Percentiles rank a stretch among this genome's conserved stretches.
These are phyloP conservation scores for Heliosperma pusillum DNA, from an alignment of 148 eudicot species.

Conservation along the genomic window DNA sequence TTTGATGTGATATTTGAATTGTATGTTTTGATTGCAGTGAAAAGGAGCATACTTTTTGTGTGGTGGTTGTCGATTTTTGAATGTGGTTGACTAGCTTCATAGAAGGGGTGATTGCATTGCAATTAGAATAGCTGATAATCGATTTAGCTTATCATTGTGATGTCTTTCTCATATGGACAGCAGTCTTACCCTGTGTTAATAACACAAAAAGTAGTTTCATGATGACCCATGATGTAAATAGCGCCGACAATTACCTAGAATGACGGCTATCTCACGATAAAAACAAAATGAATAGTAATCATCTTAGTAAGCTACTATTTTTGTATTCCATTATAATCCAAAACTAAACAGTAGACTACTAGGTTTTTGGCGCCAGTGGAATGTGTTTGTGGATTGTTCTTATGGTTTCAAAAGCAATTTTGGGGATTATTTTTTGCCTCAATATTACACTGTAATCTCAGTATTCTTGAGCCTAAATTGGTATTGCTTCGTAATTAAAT, in stretches of 20 bases:
- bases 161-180: neutral
- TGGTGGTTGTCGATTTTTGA: conserved; percentile 8
- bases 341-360: neutral
- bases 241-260: too few relatives aligned
- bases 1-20: conserved; percentile 9
- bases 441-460: neutral
- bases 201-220: neutral
- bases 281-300: too few relatives aligned
- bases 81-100: conserved; percentile 11
- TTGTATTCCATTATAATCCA: neutral
- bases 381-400: neutral
- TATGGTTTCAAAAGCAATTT: neutral
- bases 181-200: neutral
- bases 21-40: neutral
- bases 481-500: neutral
- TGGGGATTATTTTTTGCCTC: neutral
- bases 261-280: too few relatives aligned
- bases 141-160: neutral
- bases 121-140: neutral
- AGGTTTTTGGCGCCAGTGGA: neutral
- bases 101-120: neutral
- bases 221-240: neutral
- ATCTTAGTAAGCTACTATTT: neutral
- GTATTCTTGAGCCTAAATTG: neutral
- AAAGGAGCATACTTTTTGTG: neutral